phyloP scores from a whole-genome alignment of 202 grass and related monocot genomes.

The Dendrocalamus latiflorus region DNA sequence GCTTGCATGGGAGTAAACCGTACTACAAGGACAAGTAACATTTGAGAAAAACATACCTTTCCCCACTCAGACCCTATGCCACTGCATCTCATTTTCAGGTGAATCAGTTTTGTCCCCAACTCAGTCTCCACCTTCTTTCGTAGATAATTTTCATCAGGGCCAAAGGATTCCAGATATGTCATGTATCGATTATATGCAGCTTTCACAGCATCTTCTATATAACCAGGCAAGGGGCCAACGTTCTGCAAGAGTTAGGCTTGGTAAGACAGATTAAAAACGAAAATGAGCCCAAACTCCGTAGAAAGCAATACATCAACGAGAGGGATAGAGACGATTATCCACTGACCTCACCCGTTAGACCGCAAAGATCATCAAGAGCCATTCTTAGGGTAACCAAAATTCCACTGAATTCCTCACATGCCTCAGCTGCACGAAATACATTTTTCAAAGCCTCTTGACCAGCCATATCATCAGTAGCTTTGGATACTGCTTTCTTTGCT shows the following conservation, averaged over 20 bases:
- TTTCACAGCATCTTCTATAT: conserved; percentile 84
- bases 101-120: conserved; percentile 94
- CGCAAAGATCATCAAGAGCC: conserved; percentile 88
- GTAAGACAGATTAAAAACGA: background rate
- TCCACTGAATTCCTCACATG: conserved; percentile 76
- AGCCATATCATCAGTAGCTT: conserved; percentile 54
- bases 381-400: conserved; percentile 72
- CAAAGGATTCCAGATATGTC: conserved; percentile 83
- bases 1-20: background rate
- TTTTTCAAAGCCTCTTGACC: conserved; percentile 67
- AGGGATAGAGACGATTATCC: conserved; percentile 1
- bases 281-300: background rate
- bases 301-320: background rate
- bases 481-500: conserved; percentile 67
- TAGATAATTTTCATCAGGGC: conserved; percentile 66
- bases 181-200: conserved; percentile 75
- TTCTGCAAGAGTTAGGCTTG: conserved; percentile 43
- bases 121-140: conserved; percentile 89
- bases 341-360: conserved; percentile 73
- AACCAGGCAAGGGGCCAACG: conserved; percentile 68
- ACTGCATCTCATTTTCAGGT: conserved; percentile 94
- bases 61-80: conserved; percentile 93
- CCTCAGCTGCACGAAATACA: conserved; percentile 76
- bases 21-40: background rate
- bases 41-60: conserved; percentile 41